Evolutionary conservation across 768 basidiomycete genomes (phyloP).

Genomic region (Suillus americanus): DNA sequence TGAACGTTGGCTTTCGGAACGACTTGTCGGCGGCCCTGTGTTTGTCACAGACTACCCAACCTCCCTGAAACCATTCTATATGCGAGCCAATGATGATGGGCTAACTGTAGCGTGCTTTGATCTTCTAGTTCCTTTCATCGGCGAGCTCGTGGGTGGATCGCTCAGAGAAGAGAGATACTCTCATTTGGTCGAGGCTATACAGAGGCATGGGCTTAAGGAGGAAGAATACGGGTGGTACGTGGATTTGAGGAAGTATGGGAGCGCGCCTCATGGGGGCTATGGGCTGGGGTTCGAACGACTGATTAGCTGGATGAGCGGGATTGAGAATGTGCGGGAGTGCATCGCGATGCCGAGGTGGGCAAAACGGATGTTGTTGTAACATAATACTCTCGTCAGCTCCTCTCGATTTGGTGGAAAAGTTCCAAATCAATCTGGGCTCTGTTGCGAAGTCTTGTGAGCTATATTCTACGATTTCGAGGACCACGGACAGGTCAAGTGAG

Average conservation of each 20-base stretch:
- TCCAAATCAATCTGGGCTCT: neutral
- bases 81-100: conserved; percentile 66
- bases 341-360: conserved; percentile 91
- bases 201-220: conserved; percentile 36
- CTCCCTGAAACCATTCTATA: conserved; percentile 91
- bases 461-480: no score
- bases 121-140: conserved; percentile 81
- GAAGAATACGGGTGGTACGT: conserved; percentile 68
- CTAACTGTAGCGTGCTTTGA: conserved; percentile 93
- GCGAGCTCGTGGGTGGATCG: conserved; percentile 92
- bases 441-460: no score
- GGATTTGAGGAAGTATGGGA: conserved; percentile 81
- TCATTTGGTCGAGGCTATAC: conserved; percentile 52
- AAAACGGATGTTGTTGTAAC: conserved; percentile 69
- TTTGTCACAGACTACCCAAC: conserved; percentile 92
- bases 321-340: conserved; percentile 91
- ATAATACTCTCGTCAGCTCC: neutral
- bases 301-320: conserved; percentile 81
- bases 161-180: conserved; percentile 76
- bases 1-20: conserved; percentile 85
- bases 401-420: neutral
- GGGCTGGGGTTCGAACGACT: conserved; percentile 95
- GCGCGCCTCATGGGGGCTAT: conserved; percentile 92
- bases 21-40: conserved; percentile 67
- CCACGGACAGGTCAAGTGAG: no score